Evolutionary conservation across 2,329 filamentous ascomycete genomes (phyloP).

Genomic region (Diaporthe amygdali): DNA sequence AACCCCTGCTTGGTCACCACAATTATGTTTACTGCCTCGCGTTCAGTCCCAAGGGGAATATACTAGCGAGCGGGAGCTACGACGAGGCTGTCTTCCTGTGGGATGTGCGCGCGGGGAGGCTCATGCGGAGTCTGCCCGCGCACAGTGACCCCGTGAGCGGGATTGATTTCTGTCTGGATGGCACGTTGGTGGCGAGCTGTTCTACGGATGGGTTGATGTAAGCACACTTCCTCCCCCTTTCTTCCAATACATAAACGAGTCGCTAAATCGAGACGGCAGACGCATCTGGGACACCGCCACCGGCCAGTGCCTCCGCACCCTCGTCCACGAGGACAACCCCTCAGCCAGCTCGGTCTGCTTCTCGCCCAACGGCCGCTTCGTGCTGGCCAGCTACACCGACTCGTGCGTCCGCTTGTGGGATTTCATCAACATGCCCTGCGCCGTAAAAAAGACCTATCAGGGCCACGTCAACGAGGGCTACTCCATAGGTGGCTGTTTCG

Average conservation of each 20-base stretch:
- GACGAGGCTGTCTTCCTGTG: conserved; percentile 97
- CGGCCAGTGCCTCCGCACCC: conserved; percentile 90
- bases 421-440: conserved; percentile 76
- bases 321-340: conserved; percentile 96
- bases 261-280: conserved; percentile 40
- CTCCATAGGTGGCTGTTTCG: conserved; percentile 86
- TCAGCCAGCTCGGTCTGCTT: conserved; percentile 90
- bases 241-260: conserved; percentile 4
- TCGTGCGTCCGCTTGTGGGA: conserved; percentile 92
- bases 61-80: conserved; percentile 92
- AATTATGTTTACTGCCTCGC: conserved; percentile 95
- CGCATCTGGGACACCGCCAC: conserved; percentile 96
- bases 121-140: conserved; percentile 91
- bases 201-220: conserved; percentile 88
- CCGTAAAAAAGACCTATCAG: conserved; percentile 96
- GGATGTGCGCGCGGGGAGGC: conserved; percentile 86
- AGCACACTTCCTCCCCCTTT: conserved; percentile 36
- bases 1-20: conserved; percentile 81
- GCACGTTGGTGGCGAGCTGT: conserved; percentile 90
- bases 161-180: conserved; percentile 91
- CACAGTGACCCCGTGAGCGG: conserved; percentile 94
- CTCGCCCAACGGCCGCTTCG: conserved; percentile 90
- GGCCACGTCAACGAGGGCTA: conserved; percentile 86
- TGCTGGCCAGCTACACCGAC: conserved; percentile 91
- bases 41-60: conserved; percentile 98